Evolutionary conservation across 1,284 basidiomycete genomes (phyloP), one percentile per base, ranked within the genome.

Genomic region (Austropuccinia psidii): DNA sequence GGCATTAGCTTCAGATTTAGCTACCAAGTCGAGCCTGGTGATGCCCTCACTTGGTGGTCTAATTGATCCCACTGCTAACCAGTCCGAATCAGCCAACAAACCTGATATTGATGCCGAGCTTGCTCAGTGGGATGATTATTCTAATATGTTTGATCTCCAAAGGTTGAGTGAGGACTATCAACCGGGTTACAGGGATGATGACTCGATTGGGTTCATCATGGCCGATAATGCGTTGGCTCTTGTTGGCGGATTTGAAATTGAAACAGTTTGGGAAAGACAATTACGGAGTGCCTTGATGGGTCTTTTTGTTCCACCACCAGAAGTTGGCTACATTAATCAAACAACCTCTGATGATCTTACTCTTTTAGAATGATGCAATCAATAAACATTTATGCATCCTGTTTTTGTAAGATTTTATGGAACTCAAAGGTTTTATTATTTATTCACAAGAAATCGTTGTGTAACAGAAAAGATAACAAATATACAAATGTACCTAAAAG

Each of bases 251-350:
- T 73, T 73, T 29, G 39, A 73, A 15, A 62, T 73, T 27, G 58
- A 62, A 54, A 27, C 45, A 15, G 70, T 73, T 41, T 73, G 70
- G 70, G 70, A 73, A 55, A 19, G 70, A 11, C 58, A 73, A 54
- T 39, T 73, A 11, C 45, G 70, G 2, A 73, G 70, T 62, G 58
- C 70, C 7, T 39, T 73, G 33, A 73, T 73, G 70, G 70, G 70
- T 19, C 41, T 73, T 1, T 73, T 73, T 43, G 50, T 73, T 0
- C 54, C 43, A 4, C 55, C 33, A 27, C 68, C 68, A n/a, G 68
- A 72, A 52, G 57, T 45, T 17, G 68, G 57, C 24, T 31, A 41
- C 13, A 61, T 39, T 37, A 72, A 72, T 39, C 68, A 61, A 61
- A 57, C 57, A 21, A 47, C 43, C 5, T 61, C 57, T 21, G 68